A percentile compares a stretch with the other conserved stretches of the same genome.
Evolutionary conservation across 495 filamentous ascomycete species (phyloP).

Genomic region (Clohesyomyces aquaticus): DNA sequence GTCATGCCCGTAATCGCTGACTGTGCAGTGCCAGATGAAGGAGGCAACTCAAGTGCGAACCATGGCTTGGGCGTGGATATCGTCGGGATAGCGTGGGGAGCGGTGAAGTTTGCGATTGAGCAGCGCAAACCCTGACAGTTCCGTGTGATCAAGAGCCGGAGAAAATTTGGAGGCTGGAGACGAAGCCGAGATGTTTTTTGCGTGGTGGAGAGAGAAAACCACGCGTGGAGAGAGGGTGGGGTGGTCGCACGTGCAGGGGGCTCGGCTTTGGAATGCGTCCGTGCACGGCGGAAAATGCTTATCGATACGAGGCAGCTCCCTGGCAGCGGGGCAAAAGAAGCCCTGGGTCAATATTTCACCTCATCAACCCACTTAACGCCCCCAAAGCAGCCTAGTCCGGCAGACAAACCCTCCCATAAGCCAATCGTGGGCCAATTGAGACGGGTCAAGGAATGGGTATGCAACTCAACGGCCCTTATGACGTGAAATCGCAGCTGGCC

Average conservation of each 20-base stretch:
- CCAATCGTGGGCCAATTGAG: slow-evolving; percentile 1
- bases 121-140: not conserved
- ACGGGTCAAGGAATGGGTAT: not conserved
- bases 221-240: slow-evolving; percentile 10
- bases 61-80: not conserved
- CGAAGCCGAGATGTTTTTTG: slow-evolving; percentile 18
- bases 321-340: slow-evolving; percentile 15
- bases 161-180: not conserved
- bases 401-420: slow-evolving; percentile 9
- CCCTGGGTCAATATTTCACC: slow-evolving; percentile 11
- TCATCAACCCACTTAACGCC: slow-evolving; percentile 7
- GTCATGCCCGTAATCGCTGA: slow-evolving; percentile 33
- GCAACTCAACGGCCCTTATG: not conserved
- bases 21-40: slow-evolving; percentile 12
- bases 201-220: slow-evolving; percentile 5
- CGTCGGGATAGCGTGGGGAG: not conserved
- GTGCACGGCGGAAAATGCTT: slow-evolving; percentile 8
- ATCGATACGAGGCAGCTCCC: slow-evolving; percentile 24
- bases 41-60: too few species aligned
- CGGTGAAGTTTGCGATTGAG: not conserved
- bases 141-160: slow-evolving; percentile 7
- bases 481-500: slow-evolving; percentile 7
- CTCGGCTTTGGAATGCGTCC: not conserved
- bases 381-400: slow-evolving; percentile 8
- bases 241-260: not conserved